Evolutionary conservation across 169 alveolate genomes (phyloP).

Genomic region (Plasmodium ovale): DNA sequence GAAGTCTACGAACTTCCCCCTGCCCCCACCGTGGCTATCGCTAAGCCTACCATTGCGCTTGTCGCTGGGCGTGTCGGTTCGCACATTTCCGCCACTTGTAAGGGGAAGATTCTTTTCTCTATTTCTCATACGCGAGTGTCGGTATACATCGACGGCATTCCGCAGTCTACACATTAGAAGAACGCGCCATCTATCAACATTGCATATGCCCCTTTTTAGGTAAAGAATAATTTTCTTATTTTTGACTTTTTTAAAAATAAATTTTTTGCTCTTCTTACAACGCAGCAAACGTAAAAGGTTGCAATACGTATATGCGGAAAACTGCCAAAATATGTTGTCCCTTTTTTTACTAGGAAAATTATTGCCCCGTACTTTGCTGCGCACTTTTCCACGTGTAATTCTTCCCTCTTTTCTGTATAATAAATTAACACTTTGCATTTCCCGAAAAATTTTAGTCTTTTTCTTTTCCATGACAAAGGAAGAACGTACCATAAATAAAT

Average conservation of each 20-base stretch:
- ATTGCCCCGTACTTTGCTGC: background rate
- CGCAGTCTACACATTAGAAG: background rate
- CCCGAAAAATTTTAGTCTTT: background rate
- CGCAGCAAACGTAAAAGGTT: background rate
- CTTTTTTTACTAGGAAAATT: background rate
- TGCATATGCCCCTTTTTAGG: background rate
- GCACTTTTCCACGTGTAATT: background rate
- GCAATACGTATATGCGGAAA: background rate
- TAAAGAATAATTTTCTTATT: too few relatives aligned
- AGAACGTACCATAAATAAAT: constrained; percentile 41
- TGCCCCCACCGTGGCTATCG: background rate
- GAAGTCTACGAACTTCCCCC: background rate
- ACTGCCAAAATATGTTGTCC: background rate
- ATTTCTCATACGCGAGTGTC: background rate
- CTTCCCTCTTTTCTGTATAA: background rate
- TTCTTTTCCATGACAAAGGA: background rate
- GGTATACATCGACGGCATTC: background rate
- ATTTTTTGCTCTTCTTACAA: background rate
- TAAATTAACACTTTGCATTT: background rate
- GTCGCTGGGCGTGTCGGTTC: background rate
- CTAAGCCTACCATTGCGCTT: background rate
- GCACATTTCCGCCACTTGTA: background rate
- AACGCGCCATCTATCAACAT: background rate
- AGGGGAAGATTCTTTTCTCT: background rate
- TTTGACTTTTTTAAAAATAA: background rate